Percentiles rank a stretch among this genome's conserved stretches.
These are phyloP conservation scores for Penicillium sp. DNA, from an alignment of 2,329 filamentous ascomycete species.

Conservation along the genomic window DNA sequence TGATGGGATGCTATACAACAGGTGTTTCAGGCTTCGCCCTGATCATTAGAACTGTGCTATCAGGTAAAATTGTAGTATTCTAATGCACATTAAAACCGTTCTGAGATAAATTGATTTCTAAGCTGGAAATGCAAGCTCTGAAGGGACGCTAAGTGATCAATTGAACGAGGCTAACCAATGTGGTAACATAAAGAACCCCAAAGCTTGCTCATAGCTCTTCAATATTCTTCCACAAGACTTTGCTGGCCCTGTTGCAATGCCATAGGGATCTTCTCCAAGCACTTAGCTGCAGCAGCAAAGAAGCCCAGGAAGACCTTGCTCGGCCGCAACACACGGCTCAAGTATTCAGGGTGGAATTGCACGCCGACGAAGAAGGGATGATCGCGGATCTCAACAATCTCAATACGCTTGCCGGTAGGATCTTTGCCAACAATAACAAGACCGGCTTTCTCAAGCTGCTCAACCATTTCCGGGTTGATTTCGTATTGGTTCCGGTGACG, in stretches of 20 bases:
- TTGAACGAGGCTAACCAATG: background rate
- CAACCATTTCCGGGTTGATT: slow-evolving; percentile 77
- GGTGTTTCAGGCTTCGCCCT: too few species aligned
- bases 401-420: slow-evolving; percentile 73
- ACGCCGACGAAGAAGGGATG: slow-evolving; percentile 84
- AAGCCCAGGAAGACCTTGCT: slow-evolving; percentile 79
- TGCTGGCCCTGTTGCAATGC: slow-evolving; percentile 18
- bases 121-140: background rate
- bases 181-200: too few species aligned
- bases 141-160: background rate
- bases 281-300: slow-evolving; percentile 71
- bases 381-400: slow-evolving; percentile 76
- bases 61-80: too few species aligned
- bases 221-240: background rate
- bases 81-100: too few species aligned
- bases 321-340: slow-evolving; percentile 70
- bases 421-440: slow-evolving; percentile 78
- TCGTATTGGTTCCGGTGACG: slow-evolving; percentile 88
- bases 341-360: slow-evolving; percentile 87
- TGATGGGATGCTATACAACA: too few species aligned
- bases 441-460: slow-evolving; percentile 64
- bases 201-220: background rate
- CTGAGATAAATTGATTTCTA: background rate
- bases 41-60: too few species aligned
- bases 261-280: slow-evolving; percentile 50